Evolutionary conservation across 192 early-diverging fungal species (phyloP), one percentile per base, ranked within the genome.

Genomic region (Coemansia sp.): DNA sequence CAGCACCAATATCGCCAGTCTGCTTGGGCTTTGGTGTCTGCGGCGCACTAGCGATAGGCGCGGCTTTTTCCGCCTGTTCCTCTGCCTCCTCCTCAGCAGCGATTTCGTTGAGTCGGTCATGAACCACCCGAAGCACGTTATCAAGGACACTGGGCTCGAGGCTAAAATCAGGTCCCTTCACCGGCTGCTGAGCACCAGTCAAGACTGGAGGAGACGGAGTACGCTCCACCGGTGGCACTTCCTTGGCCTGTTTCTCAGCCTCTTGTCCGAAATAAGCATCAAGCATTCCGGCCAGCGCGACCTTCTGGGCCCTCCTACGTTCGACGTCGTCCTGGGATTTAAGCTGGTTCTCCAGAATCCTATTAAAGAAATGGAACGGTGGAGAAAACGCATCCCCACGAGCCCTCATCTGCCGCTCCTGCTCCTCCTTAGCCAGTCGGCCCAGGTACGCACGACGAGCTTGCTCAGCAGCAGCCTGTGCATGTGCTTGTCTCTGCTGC

Each of bases 281-380:
- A 7, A 83, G 73, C 3, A 83, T 63, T 0, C 72, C 61, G 0
- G 5, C 31, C 8, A 83, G 64, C 4, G 81, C 81, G 3, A 60
- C 22, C 36, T 69, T 72, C 46, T 75, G 73, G 2, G 81, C 81
- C 2, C 65, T 55, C 64, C 70, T 75, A 29, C 81, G 67, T 49
- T 77, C 81, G n/a, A 68, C 55, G 16, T 72, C 66, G 60, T 83
- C 81, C 64, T 78, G 81, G 1, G 69, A 67, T 27, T 50, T 68
- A 6, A 83, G 33, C 62, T 78, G 81, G 50, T 38, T 75, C 41
- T 67, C 57, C 31, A 83, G 55, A 27, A 83, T 83, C 39, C 68
- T 72, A 49, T 72, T 52, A 34, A 83, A 83, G 41, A 83, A 83
- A 13, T 73, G 73, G 53, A 78, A 75, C 20, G 80, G 76, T 58